Evolutionary conservation across 495 filamentous ascomycete species (phyloP).

Genomic region (Tuber borchii): DNA sequence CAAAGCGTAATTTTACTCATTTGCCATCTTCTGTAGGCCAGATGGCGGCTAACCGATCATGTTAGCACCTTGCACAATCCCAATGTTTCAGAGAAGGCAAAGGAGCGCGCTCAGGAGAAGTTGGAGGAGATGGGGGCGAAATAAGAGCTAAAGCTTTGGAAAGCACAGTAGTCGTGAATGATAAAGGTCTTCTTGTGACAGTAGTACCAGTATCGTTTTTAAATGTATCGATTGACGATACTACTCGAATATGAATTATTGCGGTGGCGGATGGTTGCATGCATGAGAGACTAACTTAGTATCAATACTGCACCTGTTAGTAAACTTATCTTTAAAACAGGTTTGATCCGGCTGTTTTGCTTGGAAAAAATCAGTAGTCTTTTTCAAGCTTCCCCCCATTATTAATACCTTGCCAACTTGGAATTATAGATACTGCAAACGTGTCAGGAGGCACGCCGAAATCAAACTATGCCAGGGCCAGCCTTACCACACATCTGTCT

Average conservation of each 20-base stretch:
- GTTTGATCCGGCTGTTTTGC: background rate
- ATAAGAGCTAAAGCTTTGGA: background rate
- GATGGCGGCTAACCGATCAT: background rate
- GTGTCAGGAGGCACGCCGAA: background rate
- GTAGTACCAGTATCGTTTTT: background rate
- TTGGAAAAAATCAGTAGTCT: background rate
- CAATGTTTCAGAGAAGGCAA: constrained; percentile 48
- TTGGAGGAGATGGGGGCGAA: constrained; percentile 37
- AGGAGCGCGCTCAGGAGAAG: constrained; percentile 46
- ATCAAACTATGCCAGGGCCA: background rate
- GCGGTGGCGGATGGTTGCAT: background rate
- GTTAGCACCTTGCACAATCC: constrained; percentile 46
- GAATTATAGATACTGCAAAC: background rate
- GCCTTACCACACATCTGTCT: background rate
- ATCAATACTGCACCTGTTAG: background rate
- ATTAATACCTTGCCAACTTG: too few species aligned
- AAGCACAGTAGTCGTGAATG: background rate
- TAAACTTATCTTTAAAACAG: background rate
- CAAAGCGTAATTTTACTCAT: constrained; percentile 42
- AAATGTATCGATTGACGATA: background rate
- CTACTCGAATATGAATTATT: background rate
- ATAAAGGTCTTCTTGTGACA: background rate
- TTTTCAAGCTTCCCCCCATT: background rate
- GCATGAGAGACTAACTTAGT: background rate
- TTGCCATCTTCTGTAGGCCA: background rate